Conservation (phyloP, 106 monocot species). For the Posidonia australis region DNA sequence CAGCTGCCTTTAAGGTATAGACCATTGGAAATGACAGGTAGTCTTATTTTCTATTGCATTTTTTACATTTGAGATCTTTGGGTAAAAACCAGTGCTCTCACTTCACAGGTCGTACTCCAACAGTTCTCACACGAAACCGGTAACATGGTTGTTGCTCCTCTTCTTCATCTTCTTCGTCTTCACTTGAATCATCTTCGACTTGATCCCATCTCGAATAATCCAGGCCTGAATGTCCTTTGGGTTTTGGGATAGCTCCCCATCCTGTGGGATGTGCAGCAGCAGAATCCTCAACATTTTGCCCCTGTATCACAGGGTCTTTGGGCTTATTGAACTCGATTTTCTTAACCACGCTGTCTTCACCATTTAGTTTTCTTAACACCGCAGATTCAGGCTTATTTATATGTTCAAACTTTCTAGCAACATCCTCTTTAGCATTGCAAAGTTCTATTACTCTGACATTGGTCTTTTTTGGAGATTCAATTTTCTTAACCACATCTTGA, state of each 20-base stretch:
- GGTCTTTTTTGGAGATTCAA: conserved; percentile 1
- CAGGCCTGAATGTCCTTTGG: conserved; percentile 78
- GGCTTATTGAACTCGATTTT: not conserved
- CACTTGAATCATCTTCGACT: conserved; percentile 79
- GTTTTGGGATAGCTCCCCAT: conserved; percentile 74
- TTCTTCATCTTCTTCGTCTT: conserved; percentile 69
- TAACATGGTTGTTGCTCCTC: conserved; percentile 55
- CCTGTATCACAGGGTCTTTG: not conserved
- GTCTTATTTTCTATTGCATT: no score
- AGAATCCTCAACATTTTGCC: not conserved
- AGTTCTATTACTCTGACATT: not conserved
- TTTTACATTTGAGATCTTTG: no score
- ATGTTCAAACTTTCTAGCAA: not conserved
- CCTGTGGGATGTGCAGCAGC: conserved; percentile 21
- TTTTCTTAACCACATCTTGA: conserved; percentile 8
- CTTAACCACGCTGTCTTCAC: not conserved
- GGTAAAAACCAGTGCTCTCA: conserved; percentile 10
- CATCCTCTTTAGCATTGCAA: not conserved
- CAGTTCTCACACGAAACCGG: conserved; percentile 69
- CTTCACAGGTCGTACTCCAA: conserved; percentile 66
- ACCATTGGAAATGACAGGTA: no score
- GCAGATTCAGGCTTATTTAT: conserved; percentile 2
- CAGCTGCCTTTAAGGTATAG: no score
- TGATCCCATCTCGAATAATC: conserved; percentile 95
- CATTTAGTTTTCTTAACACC: conserved; percentile 7